Base-by-base conservation (phyloP, 208 protist species). In the Zelonia costaricensis region DNA sequence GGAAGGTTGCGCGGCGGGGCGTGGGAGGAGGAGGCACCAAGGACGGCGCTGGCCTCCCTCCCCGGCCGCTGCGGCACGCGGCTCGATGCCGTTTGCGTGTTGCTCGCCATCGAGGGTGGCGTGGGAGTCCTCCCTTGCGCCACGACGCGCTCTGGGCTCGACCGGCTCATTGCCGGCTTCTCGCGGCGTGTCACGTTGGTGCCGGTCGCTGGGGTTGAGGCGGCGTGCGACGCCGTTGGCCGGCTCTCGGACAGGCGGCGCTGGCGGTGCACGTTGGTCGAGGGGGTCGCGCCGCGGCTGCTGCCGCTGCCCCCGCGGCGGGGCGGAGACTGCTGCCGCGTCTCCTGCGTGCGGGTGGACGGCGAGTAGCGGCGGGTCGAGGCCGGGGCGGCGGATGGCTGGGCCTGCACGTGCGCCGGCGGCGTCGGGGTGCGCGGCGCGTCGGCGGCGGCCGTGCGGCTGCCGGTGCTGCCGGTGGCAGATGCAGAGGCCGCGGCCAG, bases 1-100 rank as follows among this genome's bases (percentile, higher is more conserved):
- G 65, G 65, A 6, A 71, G 65, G 20, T 59, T 35, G 28, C 65
- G 44, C 40, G 65, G 65, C n/a, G 30, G 59, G 42, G 68, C 43
- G 28, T 31, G 7, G 59, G 28, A 46, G 22, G 48, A 2, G 42
- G 10, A n/a, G 13, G n/a, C 36, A n/a, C n/a, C n/a, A n/a, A n/a
- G n/a, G n/a, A n/a, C n/a, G n/a, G n/a, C n/a, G n/a, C n/a, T n/a
- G n/a, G 38, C 0, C 27, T 20, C 20, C 30, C 43, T 58, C 27
- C 48, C 63, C 36, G 35, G 30, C 28, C 49, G 25, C 2, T 31
- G 44, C 23, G 46, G 38, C 22, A 49, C 38, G 18, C 54, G 54
- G 42, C 54, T 49, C 12, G 54, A 36, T 42, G n/a, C 38, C 2
- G 25, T 4, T 36, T 38, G 27, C 28, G 42, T 2, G 0, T 28